Conservation (phyloP, 2,329 filamentous ascomycete genomes). For the Sclerotinia subarctica region DNA sequence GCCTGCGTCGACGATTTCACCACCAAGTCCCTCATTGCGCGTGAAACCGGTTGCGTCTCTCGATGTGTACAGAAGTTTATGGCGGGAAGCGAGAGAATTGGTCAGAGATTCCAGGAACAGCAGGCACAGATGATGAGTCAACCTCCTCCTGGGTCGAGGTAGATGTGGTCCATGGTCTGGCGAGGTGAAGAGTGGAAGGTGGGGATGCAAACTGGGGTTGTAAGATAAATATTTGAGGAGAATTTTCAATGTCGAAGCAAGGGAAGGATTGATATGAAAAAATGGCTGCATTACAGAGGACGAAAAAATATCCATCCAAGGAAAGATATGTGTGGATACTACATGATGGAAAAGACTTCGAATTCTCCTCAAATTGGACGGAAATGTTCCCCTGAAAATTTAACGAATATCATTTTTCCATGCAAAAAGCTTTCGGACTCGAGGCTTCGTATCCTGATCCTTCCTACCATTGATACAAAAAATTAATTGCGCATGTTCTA, state of each 20-base stretch:
- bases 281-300: background rate
- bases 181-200: background rate
- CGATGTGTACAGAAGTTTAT: constrained; percentile 96
- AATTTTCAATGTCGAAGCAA: background rate
- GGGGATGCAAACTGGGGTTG: background rate
- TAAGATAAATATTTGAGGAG: background rate
- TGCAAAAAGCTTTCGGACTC: background rate
- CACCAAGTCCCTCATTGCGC: constrained; percentile 84
- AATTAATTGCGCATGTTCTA: constrained; percentile 7
- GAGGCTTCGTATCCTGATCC: background rate
- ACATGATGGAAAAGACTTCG: background rate
- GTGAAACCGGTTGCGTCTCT: constrained; percentile 88
- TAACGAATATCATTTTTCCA: constrained; percentile 1
- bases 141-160: constrained; percentile 34
- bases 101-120: constrained; percentile 80
- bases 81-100: constrained; percentile 84
- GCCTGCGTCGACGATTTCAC: constrained; percentile 98
- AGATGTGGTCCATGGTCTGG: constrained; percentile 6
- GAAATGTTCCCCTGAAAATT: background rate
- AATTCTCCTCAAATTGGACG: background rate
- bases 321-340: constrained; percentile 3
- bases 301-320: background rate
- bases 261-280: background rate
- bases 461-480: constrained; percentile 16
- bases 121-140: constrained; percentile 55